Evolutionary conservation across 2,329 filamentous ascomycete species (phyloP), one percentile per base, ranked within the genome.

Genomic region (Diaporthe helianthi): DNA sequence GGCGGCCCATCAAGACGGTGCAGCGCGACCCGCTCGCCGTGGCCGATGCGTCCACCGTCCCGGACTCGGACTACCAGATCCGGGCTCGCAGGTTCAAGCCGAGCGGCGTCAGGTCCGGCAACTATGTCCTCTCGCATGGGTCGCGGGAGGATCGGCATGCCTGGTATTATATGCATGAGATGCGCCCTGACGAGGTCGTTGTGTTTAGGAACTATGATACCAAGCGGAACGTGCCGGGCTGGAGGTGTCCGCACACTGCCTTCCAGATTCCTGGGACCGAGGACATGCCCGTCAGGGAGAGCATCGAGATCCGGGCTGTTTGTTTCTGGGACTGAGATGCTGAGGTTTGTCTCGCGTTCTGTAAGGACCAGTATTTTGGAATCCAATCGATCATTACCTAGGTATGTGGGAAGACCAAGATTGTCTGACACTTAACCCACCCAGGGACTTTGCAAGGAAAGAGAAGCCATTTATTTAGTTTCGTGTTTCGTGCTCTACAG

Each of bases 201-300:
- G 73, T 90, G 52, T 87, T 90, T 77, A 90, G 90, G 76, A 89
- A 86, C 73, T 90, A 85, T 74, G 88, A 90, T 76, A 86, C 71
- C 17, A 26, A 81, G 84, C 49, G 44, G 67, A 41, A 67, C 26
- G 33, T 55, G 31, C 67, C 67, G 2, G 67, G 58, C 1, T 69
- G 67, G 67, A 69, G 67, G 7, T 69, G 67, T n/a, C 58, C 67
- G 17, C 67, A 73, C 77, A 79, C 70, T 76, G 79, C 78, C 17
- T 47, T 72, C 38, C 36, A 70, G 24, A 10, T 65, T 17, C 17
- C 36, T 26, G 61, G 49, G 9, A 69, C 60, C 2, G 51, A 22
- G 13, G 51, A 33, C 15, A 6, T 58, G 29, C 67, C 67, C 17
- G 24, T 49, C 9, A 31, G 67, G 22, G 67, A 69, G 51, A 69